A percentile compares a stretch with the other conserved stretches of the same genome.
Evolutionary conservation across 345 rosid species (phyloP).

Genomic region (Brassica rapa): DNA sequence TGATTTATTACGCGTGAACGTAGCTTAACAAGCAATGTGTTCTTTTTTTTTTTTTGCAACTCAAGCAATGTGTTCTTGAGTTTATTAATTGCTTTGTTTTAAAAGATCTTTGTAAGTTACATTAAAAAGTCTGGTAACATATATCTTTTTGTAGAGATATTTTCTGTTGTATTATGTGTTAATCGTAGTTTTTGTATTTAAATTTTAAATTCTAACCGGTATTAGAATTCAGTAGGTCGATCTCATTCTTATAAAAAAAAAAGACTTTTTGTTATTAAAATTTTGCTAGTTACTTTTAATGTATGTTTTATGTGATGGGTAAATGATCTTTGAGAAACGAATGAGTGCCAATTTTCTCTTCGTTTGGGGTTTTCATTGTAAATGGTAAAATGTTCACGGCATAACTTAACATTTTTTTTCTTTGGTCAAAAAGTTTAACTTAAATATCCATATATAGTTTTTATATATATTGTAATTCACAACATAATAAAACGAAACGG

Average conservation of each 20-base stretch:
- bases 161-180: background rate
- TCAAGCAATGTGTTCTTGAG: no score
- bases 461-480: background rate
- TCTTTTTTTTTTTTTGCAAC: no score
- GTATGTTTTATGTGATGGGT: background rate
- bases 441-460: background rate
- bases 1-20: no score
- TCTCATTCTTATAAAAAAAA: background rate
- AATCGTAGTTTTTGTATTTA: background rate
- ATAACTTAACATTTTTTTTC: background rate
- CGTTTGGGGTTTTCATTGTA: background rate
- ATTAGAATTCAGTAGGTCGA: background rate
- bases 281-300: background rate
- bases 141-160: background rate
- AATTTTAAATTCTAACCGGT: background rate
- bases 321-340: background rate
- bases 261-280: no score
- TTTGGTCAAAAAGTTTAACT: background rate
- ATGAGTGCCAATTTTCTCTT: background rate
- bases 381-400: background rate
- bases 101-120: background rate
- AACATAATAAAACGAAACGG: background rate
- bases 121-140: no score
- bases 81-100: no score
- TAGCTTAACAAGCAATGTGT: no score